Evolutionary conservation across 2,329 filamentous ascomycete genomes (phyloP), one percentile per base, ranked within the genome.

Genomic region (Pestalotiopsis sp.): DNA sequence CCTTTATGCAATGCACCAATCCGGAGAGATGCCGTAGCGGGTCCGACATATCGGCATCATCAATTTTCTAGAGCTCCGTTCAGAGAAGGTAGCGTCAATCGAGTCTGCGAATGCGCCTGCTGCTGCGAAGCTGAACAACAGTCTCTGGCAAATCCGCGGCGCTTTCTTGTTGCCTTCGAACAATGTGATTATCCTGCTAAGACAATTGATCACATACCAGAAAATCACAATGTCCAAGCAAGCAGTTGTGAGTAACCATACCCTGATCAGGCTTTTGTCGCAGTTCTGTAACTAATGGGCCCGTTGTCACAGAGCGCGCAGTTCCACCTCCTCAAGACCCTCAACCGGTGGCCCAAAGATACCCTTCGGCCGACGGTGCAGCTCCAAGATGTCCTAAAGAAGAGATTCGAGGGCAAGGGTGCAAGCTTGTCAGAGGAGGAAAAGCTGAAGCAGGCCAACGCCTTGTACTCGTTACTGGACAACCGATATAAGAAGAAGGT

Each of bases 311-410:
- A 87, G 85, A 77, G 80, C 74, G 81, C 80, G 49, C 81, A 82
- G 70, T 81, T 80, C 72, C 84, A 85, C 72, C 82, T 87, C 79
- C 80, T 84, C 59, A 83, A 83, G 66, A 83, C 84, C 36, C 81
- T 89, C 67, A 81, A 84, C 68, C 83, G 84, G 71, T 92, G 90
- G 90, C 90, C 90, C 60, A 86, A 87, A 74, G 90, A 92, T 75
- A 81, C 83, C 68, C 83, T 92, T 59, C 88, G 90, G 0, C 90
- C 90, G 7, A 85, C 90, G 68, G 83, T 86, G 76, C 89, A 91
- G 77, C 84, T 92, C 72, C 87, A 87, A 74, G 84, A 88, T 72
- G 83, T 87, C 41, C 80, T 92, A 63, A 77, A 78, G 25, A 80
- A 81, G 68, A 82, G 84, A 36, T 77, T 88, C 64, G 81, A 84